phyloP scores from a whole-genome alignment of 2,329 filamentous ascomycete genomes.

The Hypoxylon sp. region DNA sequence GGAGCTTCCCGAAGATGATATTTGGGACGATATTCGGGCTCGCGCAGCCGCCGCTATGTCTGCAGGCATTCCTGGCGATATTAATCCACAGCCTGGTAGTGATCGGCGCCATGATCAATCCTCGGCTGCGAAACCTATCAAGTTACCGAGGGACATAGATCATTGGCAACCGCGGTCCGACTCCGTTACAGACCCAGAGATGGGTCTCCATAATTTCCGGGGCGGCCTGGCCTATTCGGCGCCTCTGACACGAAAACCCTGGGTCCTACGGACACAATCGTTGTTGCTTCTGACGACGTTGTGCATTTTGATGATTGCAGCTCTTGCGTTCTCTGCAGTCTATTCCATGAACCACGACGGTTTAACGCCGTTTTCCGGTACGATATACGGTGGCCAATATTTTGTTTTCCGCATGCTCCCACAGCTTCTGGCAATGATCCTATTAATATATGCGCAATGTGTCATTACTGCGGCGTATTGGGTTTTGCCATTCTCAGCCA shows the following conservation, averaged over 20 bases:
- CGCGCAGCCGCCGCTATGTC: conserved; percentile 4
- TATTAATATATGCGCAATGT: conserved; percentile 84
- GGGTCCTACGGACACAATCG: conserved; percentile 76
- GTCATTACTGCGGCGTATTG: conserved; percentile 82
- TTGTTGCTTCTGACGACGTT: conserved; percentile 73
- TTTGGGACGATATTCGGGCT: conserved; percentile 9
- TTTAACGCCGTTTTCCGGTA: conserved; percentile 75
- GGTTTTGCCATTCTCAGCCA: conserved; percentile 81
- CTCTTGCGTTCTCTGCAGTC: conserved; percentile 79
- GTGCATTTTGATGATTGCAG: conserved; percentile 78
- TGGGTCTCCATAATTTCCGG: conserved; percentile 53
- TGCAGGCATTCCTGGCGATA: conserved; percentile 1
- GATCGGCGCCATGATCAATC: conserved; percentile 4
- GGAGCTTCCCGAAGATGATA: conserved; percentile 1
- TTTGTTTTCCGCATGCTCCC: conserved; percentile 91
- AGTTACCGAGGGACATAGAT: conserved; percentile 51
- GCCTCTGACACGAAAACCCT: conserved; percentile 78
- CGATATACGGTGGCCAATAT: conserved; percentile 80
- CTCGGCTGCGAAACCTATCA: conserved; percentile 25
- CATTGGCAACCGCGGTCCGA: conserved; percentile 52
- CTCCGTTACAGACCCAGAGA: conserved; percentile 46
- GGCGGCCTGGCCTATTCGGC: conserved; percentile 53
- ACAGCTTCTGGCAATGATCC: conserved; percentile 77
- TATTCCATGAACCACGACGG: conserved; percentile 75
- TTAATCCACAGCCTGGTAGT: neutral